Evolutionary conservation across 805 yeast species (phyloP).

Genomic region (Groenewaldozyma tartarivorans): DNA sequence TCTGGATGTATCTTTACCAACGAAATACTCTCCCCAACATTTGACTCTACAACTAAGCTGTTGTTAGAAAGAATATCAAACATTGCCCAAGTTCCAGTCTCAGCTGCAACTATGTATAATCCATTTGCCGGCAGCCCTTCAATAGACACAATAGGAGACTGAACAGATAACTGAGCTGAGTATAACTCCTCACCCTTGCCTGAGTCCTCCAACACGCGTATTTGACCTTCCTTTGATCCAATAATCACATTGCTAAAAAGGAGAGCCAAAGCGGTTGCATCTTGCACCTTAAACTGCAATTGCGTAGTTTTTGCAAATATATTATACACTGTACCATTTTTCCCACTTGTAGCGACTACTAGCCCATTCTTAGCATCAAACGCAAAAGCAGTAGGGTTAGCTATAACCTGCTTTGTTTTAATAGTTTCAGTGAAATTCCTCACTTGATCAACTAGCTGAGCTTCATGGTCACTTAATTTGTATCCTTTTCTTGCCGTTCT

Average conservation of each 20-base stretch:
- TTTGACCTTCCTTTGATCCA: slow-evolving; percentile 13
- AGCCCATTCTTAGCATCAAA: background rate
- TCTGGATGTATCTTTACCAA: slow-evolving; percentile 35
- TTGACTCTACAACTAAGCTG: slow-evolving; percentile 9
- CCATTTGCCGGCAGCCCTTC: slow-evolving; percentile 3
- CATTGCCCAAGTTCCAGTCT: slow-evolving; percentile 9
- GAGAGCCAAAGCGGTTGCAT: slow-evolving; percentile 1
- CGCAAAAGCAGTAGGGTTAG: slow-evolving; percentile 9
- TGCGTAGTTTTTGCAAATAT: no score
- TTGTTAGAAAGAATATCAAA: slow-evolving; percentile 9
- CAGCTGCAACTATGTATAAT: slow-evolving; percentile 7
- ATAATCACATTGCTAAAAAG: slow-evolving; percentile 6
- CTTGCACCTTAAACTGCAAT: slow-evolving; percentile 8
- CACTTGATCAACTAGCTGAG: slow-evolving; percentile 7
- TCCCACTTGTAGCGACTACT: background rate
- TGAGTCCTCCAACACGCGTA: slow-evolving; percentile 7
- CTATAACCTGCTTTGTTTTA: slow-evolving; percentile 16
- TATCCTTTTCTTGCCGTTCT: slow-evolving; percentile 10
- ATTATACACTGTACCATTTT: slow-evolving; percentile 13
- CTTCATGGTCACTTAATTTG: slow-evolving; percentile 5
- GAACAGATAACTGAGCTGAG: background rate
- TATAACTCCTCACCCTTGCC: background rate
- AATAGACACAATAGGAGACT: background rate
- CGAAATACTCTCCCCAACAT: slow-evolving; percentile 8
- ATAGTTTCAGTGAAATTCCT: slow-evolving; percentile 1